phyloP scores from a whole-genome alignment of 495 filamentous ascomycete genomes.

The Rhypophila decipiens region DNA sequence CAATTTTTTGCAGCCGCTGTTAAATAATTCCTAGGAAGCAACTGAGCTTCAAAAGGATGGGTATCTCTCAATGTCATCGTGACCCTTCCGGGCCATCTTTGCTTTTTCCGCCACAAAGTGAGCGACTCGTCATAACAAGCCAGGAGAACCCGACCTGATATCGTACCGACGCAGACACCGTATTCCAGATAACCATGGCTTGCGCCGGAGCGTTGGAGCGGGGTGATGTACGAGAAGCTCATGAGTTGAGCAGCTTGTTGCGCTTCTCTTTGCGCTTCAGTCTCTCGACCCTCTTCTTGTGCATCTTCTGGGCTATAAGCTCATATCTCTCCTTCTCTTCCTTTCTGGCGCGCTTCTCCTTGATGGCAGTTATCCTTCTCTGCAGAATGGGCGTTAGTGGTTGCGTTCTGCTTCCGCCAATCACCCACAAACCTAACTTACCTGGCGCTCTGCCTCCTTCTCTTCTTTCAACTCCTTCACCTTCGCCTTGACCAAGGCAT shows the following conservation, averaged over 20 bases:
- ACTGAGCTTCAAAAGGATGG: no score
- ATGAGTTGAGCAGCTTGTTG: conserved; percentile 93
- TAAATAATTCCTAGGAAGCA: no score
- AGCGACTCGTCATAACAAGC: no score
- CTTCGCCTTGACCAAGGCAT: conserved; percentile 71
- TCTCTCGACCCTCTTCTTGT: conserved; percentile 86
- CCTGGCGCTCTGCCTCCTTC: conserved; percentile 82
- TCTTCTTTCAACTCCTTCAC: conserved; percentile 95
- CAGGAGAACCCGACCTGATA: no score
- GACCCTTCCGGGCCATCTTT: no score
- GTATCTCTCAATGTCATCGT: no score
- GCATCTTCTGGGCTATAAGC: conserved; percentile 97
- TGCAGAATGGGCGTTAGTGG: conserved; percentile 23
- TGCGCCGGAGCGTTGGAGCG: no score
- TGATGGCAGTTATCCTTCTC: conserved; percentile 70
- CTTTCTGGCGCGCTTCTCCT: conserved; percentile 75
- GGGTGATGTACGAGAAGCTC: conserved; percentile 30
- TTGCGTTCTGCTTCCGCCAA: conserved; percentile 5
- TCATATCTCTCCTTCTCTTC: conserved; percentile 91
- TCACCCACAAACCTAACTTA: conserved; percentile 27
- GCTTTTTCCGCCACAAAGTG: no score
- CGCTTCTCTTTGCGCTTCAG: conserved; percentile 93
- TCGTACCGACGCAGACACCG: no score
- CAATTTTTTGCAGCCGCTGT: no score
- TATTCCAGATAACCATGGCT: no score